phyloP scores from a whole-genome alignment of 805 yeast genomes.

The Geotrichum ghanense region DNA sequence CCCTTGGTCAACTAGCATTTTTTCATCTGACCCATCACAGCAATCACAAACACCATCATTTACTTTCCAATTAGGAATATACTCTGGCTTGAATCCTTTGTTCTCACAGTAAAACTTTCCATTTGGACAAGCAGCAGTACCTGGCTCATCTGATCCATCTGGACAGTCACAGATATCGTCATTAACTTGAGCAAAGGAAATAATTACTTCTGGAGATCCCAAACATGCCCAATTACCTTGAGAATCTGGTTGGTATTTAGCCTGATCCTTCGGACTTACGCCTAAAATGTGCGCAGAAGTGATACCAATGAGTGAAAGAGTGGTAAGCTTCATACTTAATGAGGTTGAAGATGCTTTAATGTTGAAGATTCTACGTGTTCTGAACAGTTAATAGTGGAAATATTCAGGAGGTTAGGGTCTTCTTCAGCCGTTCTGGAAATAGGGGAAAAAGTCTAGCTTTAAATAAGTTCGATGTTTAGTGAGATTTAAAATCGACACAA shows the following conservation, averaged over 20 bases:
- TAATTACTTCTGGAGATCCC: slow-evolving; percentile 47
- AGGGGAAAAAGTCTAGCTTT: too few species aligned
- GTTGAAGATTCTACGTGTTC: background rate
- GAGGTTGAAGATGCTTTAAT: background rate
- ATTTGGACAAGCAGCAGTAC: slow-evolving; percentile 68
- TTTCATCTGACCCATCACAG: slow-evolving; percentile 92
- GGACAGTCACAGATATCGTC: slow-evolving; percentile 95
- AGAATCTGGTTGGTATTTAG: background rate
- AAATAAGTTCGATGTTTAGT: too few species aligned
- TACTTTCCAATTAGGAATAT: slow-evolving; percentile 55
- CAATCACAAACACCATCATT: slow-evolving; percentile 95
- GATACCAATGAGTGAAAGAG: background rate
- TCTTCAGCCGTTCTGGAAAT: background rate
- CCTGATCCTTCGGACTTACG: background rate
- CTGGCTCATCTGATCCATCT: slow-evolving; percentile 96
- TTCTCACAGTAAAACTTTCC: slow-evolving; percentile 67
- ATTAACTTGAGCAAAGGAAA: slow-evolving; percentile 56
- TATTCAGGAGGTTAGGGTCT: background rate
- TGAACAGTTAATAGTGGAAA: background rate
- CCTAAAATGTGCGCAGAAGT: background rate
- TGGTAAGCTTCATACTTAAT: background rate
- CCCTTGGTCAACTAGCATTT: slow-evolving; percentile 14
- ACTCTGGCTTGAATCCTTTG: slow-evolving; percentile 51
- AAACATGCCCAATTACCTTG: slow-evolving; percentile 62
- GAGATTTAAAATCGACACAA: too few species aligned